These are phyloP conservation scores for Astragalus membranaceus DNA, from an alignment of 306 rosid species.

Conservation along the genomic window DNA sequence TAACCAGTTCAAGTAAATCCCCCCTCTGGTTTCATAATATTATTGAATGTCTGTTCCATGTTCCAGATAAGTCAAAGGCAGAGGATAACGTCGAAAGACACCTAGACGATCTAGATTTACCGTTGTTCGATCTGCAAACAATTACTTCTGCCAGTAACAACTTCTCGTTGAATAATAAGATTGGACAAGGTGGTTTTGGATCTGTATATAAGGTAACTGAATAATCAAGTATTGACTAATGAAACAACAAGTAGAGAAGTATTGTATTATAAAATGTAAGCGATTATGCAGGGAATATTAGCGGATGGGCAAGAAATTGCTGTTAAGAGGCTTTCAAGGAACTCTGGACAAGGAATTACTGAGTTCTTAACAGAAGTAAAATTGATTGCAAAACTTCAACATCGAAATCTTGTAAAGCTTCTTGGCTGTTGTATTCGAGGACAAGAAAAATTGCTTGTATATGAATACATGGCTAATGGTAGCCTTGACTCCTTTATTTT, in stretches of 20 bases:
- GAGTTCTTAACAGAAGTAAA: conserved; percentile 38
- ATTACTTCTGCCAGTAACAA: conserved; percentile 18
- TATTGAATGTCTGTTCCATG: neutral
- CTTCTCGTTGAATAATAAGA: conserved; percentile 27
- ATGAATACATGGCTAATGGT: conserved; percentile 13
- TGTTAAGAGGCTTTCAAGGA: conserved; percentile 31
- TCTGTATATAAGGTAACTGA: conserved; percentile 31
- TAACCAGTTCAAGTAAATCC: neutral
- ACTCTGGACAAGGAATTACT: conserved; percentile 26
- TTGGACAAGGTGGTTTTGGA: conserved; percentile 52
- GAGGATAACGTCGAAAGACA: conserved; percentile 11
- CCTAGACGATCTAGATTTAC: conserved; percentile 38
- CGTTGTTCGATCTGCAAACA: conserved; percentile 19
- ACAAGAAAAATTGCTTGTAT: conserved; percentile 25
- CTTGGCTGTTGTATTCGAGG: conserved; percentile 36
- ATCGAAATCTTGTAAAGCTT: conserved; percentile 45
- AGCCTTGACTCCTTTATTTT: conserved; percentile 22
- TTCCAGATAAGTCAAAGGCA: neutral
- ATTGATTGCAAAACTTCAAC: conserved; percentile 36
- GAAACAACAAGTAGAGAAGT: neutral
- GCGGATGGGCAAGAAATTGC: conserved; percentile 32
- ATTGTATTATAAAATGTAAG: neutral
- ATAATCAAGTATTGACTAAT: neutral
- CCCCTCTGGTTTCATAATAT: neutral
- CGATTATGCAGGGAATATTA: conserved; percentile 24